A percentile compares a stretch with the other conserved stretches of the same genome.
Conservation (phyloP, 306 rosid genomes). For the Prunus mongolica region DNA sequence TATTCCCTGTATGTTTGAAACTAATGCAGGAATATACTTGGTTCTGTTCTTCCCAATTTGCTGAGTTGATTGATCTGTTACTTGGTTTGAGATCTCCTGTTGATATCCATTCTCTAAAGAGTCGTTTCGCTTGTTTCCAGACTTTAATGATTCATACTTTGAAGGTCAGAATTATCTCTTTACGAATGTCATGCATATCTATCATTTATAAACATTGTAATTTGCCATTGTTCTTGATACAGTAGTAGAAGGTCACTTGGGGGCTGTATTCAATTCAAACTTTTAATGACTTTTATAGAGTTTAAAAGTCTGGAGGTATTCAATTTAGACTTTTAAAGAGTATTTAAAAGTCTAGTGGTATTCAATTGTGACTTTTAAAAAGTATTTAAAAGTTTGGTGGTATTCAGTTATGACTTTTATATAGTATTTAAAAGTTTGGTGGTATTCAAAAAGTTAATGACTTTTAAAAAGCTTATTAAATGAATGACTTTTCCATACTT, state of each 20-base stretch:
- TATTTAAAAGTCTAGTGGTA: too few species aligned
- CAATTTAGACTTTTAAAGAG: too few species aligned
- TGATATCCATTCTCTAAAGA: constrained; percentile 49
- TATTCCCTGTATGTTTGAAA: constrained; percentile 19
- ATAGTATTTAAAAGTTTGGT: too few species aligned
- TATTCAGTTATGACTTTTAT: too few species aligned
- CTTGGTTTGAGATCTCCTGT: constrained; percentile 54
- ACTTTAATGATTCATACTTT: constrained; percentile 56
- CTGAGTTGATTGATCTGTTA: constrained; percentile 60
- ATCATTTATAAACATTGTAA: neutral
- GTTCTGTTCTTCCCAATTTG: constrained; percentile 51
- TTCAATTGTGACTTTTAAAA: too few species aligned
- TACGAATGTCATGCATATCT: neutral
- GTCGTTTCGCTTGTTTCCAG: constrained; percentile 67
- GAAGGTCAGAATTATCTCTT: constrained; percentile 52
- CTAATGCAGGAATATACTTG: constrained; percentile 67
- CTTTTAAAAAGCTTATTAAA: too few species aligned
- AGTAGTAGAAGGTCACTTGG: neutral
- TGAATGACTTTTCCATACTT: too few species aligned
- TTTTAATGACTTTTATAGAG: too few species aligned
- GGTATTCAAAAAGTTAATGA: too few species aligned
- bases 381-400: too few species aligned
- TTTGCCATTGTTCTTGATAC: neutral
- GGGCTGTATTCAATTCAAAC: too few species aligned
- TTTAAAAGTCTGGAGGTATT: too few species aligned